Percentiles rank a stretch among this genome's conserved stretches.
These are phyloP conservation scores for Myriosclerotinia duriaeana DNA, from an alignment of 2,329 filamentous ascomycete species.

Conservation along the genomic window DNA sequence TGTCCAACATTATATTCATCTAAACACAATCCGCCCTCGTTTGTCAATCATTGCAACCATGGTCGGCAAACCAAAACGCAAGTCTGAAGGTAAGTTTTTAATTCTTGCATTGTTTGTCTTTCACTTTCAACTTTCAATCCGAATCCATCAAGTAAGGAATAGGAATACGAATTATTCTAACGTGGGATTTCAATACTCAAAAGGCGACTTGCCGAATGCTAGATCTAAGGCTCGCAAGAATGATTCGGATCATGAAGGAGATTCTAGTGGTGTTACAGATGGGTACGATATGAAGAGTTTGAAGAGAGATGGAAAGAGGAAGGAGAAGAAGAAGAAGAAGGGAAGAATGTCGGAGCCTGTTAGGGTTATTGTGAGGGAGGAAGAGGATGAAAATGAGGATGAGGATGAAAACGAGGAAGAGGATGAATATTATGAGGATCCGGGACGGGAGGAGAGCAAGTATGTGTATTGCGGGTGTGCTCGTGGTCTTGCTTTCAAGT, in stretches of 20 bases:
- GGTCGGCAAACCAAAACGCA: conserved; percentile 10
- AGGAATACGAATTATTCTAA: neutral
- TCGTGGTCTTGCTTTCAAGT: neutral
- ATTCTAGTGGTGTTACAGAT: neutral
- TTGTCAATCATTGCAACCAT: neutral
- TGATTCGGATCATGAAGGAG: neutral
- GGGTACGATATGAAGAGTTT: neutral
- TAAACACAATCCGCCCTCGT: neutral
- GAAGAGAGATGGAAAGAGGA: neutral
- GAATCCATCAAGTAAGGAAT: neutral
- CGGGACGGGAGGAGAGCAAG: conserved; percentile 35
- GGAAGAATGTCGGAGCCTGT: conserved; percentile 31
- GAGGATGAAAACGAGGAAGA: conserved; percentile 3
- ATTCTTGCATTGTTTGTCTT: neutral
- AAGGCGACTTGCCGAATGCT: conserved; percentile 8
- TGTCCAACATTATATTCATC: neutral
- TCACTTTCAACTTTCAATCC: neutral
- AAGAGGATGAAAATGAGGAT: no score
- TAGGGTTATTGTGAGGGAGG: neutral
- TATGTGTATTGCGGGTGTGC: conserved; percentile 24
- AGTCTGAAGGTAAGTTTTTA: conserved; percentile 17
- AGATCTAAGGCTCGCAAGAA: neutral
- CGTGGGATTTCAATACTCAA: neutral
- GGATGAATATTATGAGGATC: conserved; percentile 37
- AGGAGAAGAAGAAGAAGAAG: conserved; percentile 26